Percentiles rank a stretch among this genome's conserved stretches.
phyloP scores from a whole-genome alignment of 148 eudicot species.

The Fagopyrum homotropicum region DNA sequence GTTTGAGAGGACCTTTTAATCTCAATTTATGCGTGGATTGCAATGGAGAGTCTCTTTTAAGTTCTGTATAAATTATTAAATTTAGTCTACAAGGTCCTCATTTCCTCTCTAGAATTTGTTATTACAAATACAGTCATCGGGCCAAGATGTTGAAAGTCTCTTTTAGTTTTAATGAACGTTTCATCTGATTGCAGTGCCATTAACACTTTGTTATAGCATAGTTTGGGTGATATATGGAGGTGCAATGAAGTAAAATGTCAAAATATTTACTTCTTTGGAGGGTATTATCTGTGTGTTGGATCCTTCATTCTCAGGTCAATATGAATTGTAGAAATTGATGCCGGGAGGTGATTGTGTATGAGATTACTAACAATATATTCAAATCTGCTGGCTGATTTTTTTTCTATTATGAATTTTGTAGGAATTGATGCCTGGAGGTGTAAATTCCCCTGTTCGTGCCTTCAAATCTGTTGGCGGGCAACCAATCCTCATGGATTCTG shows the following conservation, averaged over 20 bases:
- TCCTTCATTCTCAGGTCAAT: too few species aligned
- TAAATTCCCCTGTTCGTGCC: conserved; percentile 91
- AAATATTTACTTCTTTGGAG: neutral
- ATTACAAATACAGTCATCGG: too few species aligned
- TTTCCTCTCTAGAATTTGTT: too few species aligned
- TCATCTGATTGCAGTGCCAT: neutral
- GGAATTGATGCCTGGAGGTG: conserved; percentile 98
- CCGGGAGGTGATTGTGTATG: neutral
- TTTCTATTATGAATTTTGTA: conserved; percentile 18
- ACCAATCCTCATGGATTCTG: conserved; percentile 77
- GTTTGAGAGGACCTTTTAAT: neutral
- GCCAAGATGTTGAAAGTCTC: too few species aligned
- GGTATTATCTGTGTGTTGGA: neutral
- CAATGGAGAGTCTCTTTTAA: too few species aligned
- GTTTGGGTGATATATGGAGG: neutral
- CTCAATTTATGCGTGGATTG: too few species aligned
- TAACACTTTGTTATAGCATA: neutral
- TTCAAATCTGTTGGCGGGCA: conserved; percentile 97
- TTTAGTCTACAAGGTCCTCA: too few species aligned
- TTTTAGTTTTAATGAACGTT: neutral
- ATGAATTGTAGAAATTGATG: neutral
- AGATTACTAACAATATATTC: neutral
- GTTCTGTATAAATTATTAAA: too few species aligned
- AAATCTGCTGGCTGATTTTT: neutral
- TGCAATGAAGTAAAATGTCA: neutral